Percentiles rank a stretch among this genome's conserved stretches.
Conservation (phyloP, 805 yeast genomes). For the Metschnikowia matae region DNA sequence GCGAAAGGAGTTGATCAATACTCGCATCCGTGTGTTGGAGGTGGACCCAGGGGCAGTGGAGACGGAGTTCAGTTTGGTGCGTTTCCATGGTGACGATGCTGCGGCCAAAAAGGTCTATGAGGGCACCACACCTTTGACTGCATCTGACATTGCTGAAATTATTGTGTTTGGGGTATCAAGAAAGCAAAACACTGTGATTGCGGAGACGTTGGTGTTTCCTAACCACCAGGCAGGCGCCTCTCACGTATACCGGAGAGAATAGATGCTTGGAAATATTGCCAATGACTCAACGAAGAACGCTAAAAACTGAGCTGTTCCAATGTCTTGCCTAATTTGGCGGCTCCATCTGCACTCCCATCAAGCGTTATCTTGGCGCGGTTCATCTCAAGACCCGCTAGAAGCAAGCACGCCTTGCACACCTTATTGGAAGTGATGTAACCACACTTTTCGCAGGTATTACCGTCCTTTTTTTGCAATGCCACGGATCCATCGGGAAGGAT, state of each 20-base stretch:
- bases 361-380: slow-evolving; percentile 63
- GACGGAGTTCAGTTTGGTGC: slow-evolving; percentile 36
- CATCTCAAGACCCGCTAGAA: slow-evolving; percentile 78
- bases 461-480: slow-evolving; percentile 45
- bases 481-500: slow-evolving; percentile 62
- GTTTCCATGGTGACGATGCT: slow-evolving; percentile 31
- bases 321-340: slow-evolving; percentile 57
- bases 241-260: slow-evolving; percentile 18
- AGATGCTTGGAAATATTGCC: not conserved
- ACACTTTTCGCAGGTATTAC: slow-evolving; percentile 79
- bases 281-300: not conserved
- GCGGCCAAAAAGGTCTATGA: slow-evolving; percentile 32
- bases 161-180: slow-evolving; percentile 36
- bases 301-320: slow-evolving; percentile 64
- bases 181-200: slow-evolving; percentile 34
- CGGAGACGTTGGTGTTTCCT: slow-evolving; percentile 37
- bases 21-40: slow-evolving; percentile 35
- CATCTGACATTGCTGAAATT: slow-evolving; percentile 37
- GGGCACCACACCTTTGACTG: slow-evolving; percentile 32
- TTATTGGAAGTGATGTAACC: slow-evolving; percentile 87
- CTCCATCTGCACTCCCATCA: slow-evolving; percentile 58
- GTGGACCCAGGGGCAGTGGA: slow-evolving; percentile 40
- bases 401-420: slow-evolving; percentile 89
- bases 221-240: slow-evolving; percentile 34
- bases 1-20: slow-evolving; percentile 35